Evolutionary conservation across 495 filamentous ascomycete species (phyloP), one percentile per base, ranked within the genome.

Genomic region (Neurospora sp.): DNA sequence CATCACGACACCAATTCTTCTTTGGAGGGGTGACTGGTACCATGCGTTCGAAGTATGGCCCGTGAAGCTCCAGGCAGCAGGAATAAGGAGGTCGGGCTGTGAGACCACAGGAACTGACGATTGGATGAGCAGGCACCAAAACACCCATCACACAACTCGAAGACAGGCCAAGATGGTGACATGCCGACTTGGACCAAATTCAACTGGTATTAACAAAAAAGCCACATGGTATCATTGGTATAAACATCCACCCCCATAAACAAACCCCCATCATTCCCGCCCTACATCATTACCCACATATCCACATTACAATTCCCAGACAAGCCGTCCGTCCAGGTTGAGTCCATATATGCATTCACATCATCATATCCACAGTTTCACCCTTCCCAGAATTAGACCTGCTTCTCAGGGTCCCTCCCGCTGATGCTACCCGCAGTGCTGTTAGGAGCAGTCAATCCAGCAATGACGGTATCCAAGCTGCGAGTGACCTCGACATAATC

Each of bases 401-500:
- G 41, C 78, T 79, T 79, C 78, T 80, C 78, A 37, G 71, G 44
- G 2, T 31, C 6, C 10, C 38, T 62, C 35, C 70, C 76, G 73
- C 79, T 81, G 70, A 81, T 71, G 73, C 79, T 80, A 41, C 59
- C 74, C 3, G 38, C 39, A 0, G 73, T 42, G 31, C 78, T 76
- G 73, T 76, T 77, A 31, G 74, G 72, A 11, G 75, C 48, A 41
- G 72, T 73, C 35, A 69, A 8, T 3, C 69, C 73, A 31, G 70
- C 62, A n/a, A 77, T 18, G 39, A 76, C 69, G n/a, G n/a, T n/a
- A 62, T 74, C 74, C 27, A 97, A 89, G 76, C 97, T 93, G 73
- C 96, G 90, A 37, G 89, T 92, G 73, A 98, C 86, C 85, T 99
- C 96, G 76, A 99, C 96, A 77, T 97, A 99, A 82, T 99, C 96